Conservation (phyloP, 305 asterid genomes). For the Solanum hybrid region DNA sequence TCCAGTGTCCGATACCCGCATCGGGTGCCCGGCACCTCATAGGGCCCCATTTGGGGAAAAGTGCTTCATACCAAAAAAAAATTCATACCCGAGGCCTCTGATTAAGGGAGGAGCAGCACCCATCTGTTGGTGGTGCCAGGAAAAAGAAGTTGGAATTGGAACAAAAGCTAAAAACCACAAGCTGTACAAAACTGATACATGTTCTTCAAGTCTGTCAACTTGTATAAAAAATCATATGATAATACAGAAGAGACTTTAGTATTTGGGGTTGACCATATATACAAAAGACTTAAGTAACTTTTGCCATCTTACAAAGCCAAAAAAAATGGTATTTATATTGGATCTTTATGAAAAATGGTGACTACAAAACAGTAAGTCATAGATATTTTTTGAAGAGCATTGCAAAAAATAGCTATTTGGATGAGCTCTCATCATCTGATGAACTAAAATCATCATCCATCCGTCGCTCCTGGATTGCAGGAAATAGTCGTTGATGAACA, state of each 20-base stretch:
- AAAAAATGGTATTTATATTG: not conserved
- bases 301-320: not conserved
- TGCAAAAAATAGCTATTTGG: not conserved
- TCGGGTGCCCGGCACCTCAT: not conserved
- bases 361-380: not conserved
- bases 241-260: not conserved
- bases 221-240: not conserved
- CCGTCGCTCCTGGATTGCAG: constrained; percentile 55
- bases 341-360: not conserved
- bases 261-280: not conserved
- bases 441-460: constrained; percentile 49
- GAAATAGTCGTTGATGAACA: constrained; percentile 43
- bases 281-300: not conserved
- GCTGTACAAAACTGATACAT: not conserved
- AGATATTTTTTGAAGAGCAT: not conserved
- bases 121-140: not conserved
- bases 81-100: not conserved
- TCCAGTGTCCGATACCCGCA: not conserved
- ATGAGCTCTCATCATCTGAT: constrained; percentile 50
- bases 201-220: not conserved
- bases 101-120: not conserved
- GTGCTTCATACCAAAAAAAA: not conserved
- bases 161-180: not conserved
- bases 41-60: not conserved
- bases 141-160: not conserved